These are phyloP conservation scores for Starmerella vitae DNA, from an alignment of 805 yeast species.

Conservation along the genomic window DNA sequence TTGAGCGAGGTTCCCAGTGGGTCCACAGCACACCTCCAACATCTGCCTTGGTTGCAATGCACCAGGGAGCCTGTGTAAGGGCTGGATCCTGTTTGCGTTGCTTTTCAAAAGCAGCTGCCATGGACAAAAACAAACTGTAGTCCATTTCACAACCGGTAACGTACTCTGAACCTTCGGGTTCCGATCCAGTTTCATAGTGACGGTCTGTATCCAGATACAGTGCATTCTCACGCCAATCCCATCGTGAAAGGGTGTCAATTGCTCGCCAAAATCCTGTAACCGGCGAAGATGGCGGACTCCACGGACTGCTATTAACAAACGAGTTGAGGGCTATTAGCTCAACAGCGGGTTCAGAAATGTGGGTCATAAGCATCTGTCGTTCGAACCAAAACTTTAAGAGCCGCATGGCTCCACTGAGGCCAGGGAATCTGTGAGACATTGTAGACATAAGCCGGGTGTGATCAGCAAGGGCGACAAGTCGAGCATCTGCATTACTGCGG, in stretches of 20 bases:
- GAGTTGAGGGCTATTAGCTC: slow-evolving; percentile 75
- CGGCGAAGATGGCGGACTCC: slow-evolving; percentile 60
- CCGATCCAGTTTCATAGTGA: slow-evolving; percentile 17
- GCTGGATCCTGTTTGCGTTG: slow-evolving; percentile 70
- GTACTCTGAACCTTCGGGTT: slow-evolving; percentile 9
- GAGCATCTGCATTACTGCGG: slow-evolving; percentile 16
- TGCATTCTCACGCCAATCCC: slow-evolving; percentile 94
- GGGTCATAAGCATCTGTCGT: slow-evolving; percentile 58
- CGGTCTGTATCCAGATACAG: slow-evolving; percentile 53
- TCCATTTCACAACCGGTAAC: slow-evolving; percentile 34
- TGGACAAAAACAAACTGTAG: slow-evolving; percentile 45
- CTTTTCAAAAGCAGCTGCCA: slow-evolving; percentile 50
- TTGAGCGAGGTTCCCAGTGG: slow-evolving; percentile 34
- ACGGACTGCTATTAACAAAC: slow-evolving; percentile 83
- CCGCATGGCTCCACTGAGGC: slow-evolving; percentile 60
- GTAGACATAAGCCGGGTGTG: slow-evolving; percentile 71
- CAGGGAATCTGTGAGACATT: slow-evolving; percentile 57
- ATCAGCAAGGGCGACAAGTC: slow-evolving; percentile 40
- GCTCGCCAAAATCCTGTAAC: slow-evolving; percentile 70
- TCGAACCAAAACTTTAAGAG: slow-evolving; percentile 84
- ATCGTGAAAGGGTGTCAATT: slow-evolving; percentile 52
- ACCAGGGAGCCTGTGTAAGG: slow-evolving; percentile 63
- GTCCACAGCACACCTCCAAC: slow-evolving; percentile 82
- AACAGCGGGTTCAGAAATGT: slow-evolving; percentile 61
- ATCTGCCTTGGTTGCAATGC: slow-evolving; percentile 72